Conservation (phyloP, 495 filamentous ascomycete species). For the Viridothelium virens region DNA sequence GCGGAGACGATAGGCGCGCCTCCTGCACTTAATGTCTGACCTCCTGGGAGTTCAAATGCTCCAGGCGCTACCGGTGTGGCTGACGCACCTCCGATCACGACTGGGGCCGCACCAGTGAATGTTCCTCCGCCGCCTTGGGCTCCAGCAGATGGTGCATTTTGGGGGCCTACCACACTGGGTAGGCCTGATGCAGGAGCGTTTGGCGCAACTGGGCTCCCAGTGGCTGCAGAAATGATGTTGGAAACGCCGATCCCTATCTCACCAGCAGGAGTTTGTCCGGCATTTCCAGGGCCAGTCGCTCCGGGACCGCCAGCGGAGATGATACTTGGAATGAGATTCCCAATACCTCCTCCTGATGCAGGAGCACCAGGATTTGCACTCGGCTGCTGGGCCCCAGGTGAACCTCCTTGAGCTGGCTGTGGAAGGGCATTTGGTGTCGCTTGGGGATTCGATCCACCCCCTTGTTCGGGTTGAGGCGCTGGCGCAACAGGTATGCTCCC, state of each 20-base stretch:
- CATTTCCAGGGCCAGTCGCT: background rate
- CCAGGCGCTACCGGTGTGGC: background rate
- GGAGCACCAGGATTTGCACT: too few relatives aligned
- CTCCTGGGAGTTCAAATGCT: background rate
- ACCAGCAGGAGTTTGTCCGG: background rate
- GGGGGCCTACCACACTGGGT: background rate
- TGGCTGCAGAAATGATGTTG: background rate
- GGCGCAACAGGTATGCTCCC: background rate
- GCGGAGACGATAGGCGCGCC: background rate
- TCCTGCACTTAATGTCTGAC: background rate
- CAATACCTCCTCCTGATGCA: background rate
- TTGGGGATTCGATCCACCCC: background rate
- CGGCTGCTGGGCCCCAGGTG: too few relatives aligned
- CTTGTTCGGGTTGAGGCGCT: background rate
- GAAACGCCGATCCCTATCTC: background rate
- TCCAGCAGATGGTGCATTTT: background rate
- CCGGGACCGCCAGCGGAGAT: too few relatives aligned
- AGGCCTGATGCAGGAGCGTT: background rate
- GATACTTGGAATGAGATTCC: background rate
- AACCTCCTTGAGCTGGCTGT: background rate
- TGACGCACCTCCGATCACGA: background rate
- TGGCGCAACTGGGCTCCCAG: background rate
- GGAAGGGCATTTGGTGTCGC: background rate
- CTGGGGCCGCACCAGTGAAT: background rate
- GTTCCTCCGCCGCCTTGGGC: background rate